A percentile compares a stretch with the other conserved stretches of the same genome.
phyloP scores from a whole-genome alignment of 2,329 filamentous ascomycete species.

The Ascochyta rabiei region DNA sequence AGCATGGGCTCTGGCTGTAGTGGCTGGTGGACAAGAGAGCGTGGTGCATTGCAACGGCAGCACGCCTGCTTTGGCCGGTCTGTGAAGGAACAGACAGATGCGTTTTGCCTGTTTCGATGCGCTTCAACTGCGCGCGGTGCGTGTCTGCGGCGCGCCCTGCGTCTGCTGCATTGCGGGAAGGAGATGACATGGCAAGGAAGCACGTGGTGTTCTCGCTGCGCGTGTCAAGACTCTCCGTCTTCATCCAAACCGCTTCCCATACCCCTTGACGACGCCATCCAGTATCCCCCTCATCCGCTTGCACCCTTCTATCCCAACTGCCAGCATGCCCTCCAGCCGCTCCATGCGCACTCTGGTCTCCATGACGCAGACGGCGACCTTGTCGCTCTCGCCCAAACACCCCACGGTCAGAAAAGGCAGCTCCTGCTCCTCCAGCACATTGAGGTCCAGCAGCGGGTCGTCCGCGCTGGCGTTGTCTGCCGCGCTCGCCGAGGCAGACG shows the following conservation, averaged over 20 bases:
- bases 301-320: slow-evolving; percentile 89
- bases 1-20: too few species aligned
- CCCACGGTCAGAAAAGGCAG: slow-evolving; percentile 87
- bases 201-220: neutral
- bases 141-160: too few species aligned
- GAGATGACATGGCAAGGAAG: too few species aligned
- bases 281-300: slow-evolving; percentile 82
- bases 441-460: slow-evolving; percentile 81
- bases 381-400: slow-evolving; percentile 75
- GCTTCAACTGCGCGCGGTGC: too few species aligned
- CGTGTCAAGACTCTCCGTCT: neutral
- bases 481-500: slow-evolving; percentile 63
- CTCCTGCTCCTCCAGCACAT: slow-evolving; percentile 81
- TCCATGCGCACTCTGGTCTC: slow-evolving; percentile 86
- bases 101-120: too few species aligned
- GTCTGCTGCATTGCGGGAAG: too few species aligned
- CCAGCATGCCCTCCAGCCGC: slow-evolving; percentile 88
- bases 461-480: slow-evolving; percentile 67
- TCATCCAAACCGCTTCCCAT: slow-evolving; percentile 44
- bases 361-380: slow-evolving; percentile 79
- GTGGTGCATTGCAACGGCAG: too few species aligned
- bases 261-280: slow-evolving; percentile 70
- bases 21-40: too few species aligned
- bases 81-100: too few species aligned
- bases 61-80: too few species aligned